These are phyloP conservation scores for Yarrowia sp. DNA, from an alignment of 805 yeast species.

Conservation along the genomic window DNA sequence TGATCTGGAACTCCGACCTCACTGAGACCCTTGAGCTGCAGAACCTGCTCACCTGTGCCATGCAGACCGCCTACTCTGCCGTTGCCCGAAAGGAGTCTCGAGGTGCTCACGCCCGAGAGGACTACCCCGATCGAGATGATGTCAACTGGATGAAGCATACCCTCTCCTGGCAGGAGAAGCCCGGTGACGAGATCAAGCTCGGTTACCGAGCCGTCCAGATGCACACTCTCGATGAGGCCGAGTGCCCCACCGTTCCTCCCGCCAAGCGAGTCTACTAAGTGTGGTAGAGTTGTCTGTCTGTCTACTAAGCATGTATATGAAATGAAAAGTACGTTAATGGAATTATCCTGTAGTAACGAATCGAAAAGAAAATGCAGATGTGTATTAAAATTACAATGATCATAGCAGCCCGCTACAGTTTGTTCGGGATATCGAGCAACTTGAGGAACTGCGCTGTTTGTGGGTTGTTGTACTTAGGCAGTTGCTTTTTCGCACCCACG, in stretches of 20 bases:
- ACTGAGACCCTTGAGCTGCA: constrained; percentile 95
- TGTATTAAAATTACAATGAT: background rate
- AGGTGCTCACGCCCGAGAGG: constrained; percentile 99
- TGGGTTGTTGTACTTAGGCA: constrained; percentile 28
- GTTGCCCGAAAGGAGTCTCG: constrained; percentile 95
- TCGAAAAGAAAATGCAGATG: background rate
- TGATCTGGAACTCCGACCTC: constrained; percentile 98
- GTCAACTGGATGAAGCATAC: constrained; percentile 97
- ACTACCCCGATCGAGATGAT: constrained; percentile 93
- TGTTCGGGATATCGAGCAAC: background rate
- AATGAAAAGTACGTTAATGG: constrained; percentile 23
- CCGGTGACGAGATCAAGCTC: constrained; percentile 69
- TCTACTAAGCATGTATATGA: constrained; percentile 44
- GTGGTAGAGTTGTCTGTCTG: constrained; percentile 34
- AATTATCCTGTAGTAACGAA: background rate
- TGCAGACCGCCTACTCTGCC: constrained; percentile 91
- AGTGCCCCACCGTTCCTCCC: constrained; percentile 95
- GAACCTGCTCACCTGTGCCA: constrained; percentile 94
- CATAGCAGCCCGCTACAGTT: background rate
- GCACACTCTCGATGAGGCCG: constrained; percentile 82
- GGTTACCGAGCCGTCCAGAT: constrained; percentile 82
- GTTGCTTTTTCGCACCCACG: background rate
- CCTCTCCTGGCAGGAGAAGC: constrained; percentile 77
- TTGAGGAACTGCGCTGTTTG: constrained; percentile 36
- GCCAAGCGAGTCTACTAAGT: constrained; percentile 78